A percentile compares a stretch with the other conserved stretches of the same genome.
phyloP scores from a whole-genome alignment of 129 eudicot genomes.

The Smallanthus sonchifolius region DNA sequence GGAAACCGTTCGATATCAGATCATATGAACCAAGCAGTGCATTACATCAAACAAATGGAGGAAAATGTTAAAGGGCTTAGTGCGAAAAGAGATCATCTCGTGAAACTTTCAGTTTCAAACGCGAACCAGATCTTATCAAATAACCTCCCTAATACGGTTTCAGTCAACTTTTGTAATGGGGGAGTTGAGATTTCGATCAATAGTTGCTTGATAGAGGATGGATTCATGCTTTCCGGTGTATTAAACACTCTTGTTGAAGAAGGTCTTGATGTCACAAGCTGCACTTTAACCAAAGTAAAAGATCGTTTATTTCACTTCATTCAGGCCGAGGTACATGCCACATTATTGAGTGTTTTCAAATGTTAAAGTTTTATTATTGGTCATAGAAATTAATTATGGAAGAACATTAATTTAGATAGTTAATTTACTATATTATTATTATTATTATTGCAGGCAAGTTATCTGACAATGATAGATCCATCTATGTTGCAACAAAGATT shows the following conservation, averaged over 20 bases:
- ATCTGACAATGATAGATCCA: slow-evolving; percentile 19
- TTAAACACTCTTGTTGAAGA: slow-evolving; percentile 30
- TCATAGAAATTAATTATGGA: background rate
- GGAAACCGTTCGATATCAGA: slow-evolving; percentile 72
- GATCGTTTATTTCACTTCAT: slow-evolving; percentile 30
- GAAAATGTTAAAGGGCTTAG: slow-evolving; percentile 34
- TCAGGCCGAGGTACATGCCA: slow-evolving; percentile 22
- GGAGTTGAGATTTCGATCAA: slow-evolving; percentile 51
- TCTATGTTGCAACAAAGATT: slow-evolving; percentile 38
- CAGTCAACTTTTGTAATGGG: slow-evolving; percentile 25
- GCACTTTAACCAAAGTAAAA: slow-evolving; percentile 32
- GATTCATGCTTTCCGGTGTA: slow-evolving; percentile 40
- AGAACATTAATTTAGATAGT: background rate
- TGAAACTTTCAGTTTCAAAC: background rate
- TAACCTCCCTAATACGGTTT: slow-evolving; percentile 23
- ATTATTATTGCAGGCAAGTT: slow-evolving; percentile 35
- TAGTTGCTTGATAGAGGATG: slow-evolving; percentile 22
- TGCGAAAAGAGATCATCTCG: slow-evolving; percentile 38
- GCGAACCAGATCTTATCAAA: background rate
- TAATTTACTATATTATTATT: background rate
- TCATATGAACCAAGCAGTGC: slow-evolving; percentile 53
- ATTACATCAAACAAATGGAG: slow-evolving; percentile 48
- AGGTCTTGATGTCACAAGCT: slow-evolving; percentile 29
- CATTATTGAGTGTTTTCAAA: background rate
- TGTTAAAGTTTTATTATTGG: background rate